phyloP scores from a whole-genome alignment of 129 eudicot species.

The Centaurea solstitialis region DNA sequence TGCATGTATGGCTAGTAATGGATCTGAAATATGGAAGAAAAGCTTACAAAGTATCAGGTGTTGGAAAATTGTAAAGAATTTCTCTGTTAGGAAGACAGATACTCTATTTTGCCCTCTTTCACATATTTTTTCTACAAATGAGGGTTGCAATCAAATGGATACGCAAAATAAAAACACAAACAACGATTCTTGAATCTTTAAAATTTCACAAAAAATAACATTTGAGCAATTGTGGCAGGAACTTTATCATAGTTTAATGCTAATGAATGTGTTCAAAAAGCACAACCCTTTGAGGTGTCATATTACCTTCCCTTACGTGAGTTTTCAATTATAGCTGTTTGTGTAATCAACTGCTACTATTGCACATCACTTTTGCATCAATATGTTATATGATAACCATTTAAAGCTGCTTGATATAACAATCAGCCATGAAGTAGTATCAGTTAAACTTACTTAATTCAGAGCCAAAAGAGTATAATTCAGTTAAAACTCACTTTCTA shows the following conservation, averaged over 20 bases:
- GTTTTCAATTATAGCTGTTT: background rate
- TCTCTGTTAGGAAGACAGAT: too few relatives aligned
- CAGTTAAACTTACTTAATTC: background rate
- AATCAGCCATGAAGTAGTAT: background rate
- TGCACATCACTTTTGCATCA: background rate
- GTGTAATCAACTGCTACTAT: background rate
- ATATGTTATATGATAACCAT: slow-evolving; percentile 6
- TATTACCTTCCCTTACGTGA: background rate
- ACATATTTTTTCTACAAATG: background rate
- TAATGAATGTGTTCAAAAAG: background rate
- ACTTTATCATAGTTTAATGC: background rate
- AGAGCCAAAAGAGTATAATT: background rate
- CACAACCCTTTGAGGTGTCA: background rate
- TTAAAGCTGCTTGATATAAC: slow-evolving; percentile 11
- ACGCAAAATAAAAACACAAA: background rate
- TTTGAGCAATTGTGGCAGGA: background rate
- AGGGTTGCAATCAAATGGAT: background rate
- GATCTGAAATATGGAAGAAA: background rate
- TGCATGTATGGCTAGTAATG: background rate
- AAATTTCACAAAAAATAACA: background rate
- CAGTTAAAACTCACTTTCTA: background rate
- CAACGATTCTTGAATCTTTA: background rate
- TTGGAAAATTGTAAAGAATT: background rate
- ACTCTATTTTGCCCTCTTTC: background rate
- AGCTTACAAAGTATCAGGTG: background rate